These are phyloP conservation scores for Coniochaeta pulveracea DNA, from an alignment of 2,329 filamentous ascomycete genomes.

Conservation along the genomic window DNA sequence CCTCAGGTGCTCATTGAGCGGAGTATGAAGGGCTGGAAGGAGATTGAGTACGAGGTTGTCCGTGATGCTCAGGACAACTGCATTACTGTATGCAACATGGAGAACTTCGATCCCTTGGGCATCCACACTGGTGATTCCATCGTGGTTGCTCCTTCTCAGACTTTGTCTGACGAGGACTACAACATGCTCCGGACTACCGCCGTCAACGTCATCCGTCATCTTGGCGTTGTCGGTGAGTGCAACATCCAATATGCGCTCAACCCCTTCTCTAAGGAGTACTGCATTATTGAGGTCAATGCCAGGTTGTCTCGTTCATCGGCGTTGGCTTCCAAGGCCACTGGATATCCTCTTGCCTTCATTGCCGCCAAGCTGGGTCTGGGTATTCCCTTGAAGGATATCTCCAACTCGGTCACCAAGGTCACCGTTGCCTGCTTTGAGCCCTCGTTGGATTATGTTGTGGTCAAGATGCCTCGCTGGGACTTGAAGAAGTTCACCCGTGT, in stretches of 20 bases:
- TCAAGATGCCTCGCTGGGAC: constrained; percentile 99
- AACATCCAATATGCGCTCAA: constrained; percentile 98
- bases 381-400: constrained; percentile 92
- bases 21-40: constrained; percentile 99
- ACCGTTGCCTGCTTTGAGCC: constrained; percentile 98
- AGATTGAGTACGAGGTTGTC: constrained; percentile 98
- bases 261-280: constrained; percentile 90
- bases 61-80: constrained; percentile 94
- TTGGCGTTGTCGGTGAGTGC: constrained; percentile 95
- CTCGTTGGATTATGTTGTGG: constrained; percentile 93
- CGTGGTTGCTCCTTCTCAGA: constrained; percentile 94
- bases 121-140: constrained; percentile 98
- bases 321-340: constrained; percentile 91
- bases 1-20: constrained; percentile 94
- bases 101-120: constrained; percentile 97
- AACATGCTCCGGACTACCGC: constrained; percentile 98
- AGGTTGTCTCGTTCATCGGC: constrained; percentile 92
- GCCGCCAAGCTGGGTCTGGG: constrained; percentile 92
- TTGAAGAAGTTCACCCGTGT: constrained; percentile 98
- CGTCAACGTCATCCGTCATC: constrained; percentile 91
- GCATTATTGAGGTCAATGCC: constrained; percentile 98
- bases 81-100: constrained; percentile 99
- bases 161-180: constrained; percentile 93
- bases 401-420: constrained; percentile 88
- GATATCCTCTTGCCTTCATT: constrained; percentile 91